Evolutionary conservation across 2,329 filamentous ascomycete species (phyloP), one percentile per base, ranked within the genome.

Genomic region (Kalmusia sp.): DNA sequence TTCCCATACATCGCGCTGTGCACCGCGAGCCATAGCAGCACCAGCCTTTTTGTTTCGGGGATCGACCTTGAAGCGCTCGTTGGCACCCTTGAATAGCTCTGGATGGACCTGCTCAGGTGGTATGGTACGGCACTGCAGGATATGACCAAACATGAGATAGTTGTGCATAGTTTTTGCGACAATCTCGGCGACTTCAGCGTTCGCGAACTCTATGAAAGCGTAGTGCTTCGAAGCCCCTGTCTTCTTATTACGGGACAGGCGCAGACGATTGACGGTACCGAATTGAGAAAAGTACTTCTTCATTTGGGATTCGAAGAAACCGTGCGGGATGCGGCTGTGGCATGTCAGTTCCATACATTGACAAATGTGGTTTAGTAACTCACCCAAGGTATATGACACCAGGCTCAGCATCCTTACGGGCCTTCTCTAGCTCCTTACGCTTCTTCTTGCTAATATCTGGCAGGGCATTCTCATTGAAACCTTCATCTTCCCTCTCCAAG

Each of bases 291-390:
- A 96, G 81, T 98, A 99, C 61, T 88, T 87, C 65, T 86, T 87
- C 89, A 99, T 96, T 78, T 98, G 90, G 68, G 92, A 86, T 79
- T 99, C 95, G 82, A 93, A 98, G 85, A 99, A 99, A 78, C 95
- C 91, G 77, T 95, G 91, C 33, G 93, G 93, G 55, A 96, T 88
- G 61, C 92, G 91, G 50, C 84, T 84, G 58, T 34, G 27, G n/a
- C 34, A 17, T 27, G 44, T 50, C 57, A 51, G 49, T 60, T 40
- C 51, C 47, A 41, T 31, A 3, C 19, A n/a, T n/a, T n/a, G n/a
- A n/a, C n/a, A n/a, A n/a, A n/a, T n/a, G n/a, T n/a, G n/a, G n/a
- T n/a, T n/a, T n/a, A n/a, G 11, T 11, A 27, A 70, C 80, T 64
- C 71, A 84, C 71, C 91, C 92, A 67, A 99, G 83, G 77, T 96